phyloP scores from a whole-genome alignment of 176 grass and related monocot species.

The Cymbopogon citratus region DNA sequence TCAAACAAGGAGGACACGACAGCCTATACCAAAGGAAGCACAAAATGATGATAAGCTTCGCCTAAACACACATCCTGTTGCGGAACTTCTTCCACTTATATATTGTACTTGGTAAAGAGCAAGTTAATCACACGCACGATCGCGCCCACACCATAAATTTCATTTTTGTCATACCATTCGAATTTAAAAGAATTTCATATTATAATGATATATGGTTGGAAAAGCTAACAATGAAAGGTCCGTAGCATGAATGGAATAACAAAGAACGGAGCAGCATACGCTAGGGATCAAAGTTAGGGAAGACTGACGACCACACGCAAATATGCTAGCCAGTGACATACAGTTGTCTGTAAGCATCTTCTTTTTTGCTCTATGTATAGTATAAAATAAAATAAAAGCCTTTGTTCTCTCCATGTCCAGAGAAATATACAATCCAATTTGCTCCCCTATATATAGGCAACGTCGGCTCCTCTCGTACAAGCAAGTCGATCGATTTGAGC shows the following conservation, averaged over 20 bases:
- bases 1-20: no score
- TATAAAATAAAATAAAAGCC: neutral
- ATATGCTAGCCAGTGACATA: neutral
- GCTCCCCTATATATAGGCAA: constrained; percentile 21
- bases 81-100: no score
- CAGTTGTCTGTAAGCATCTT: constrained; percentile 22
- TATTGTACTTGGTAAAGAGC: no score
- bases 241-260: neutral
- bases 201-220: neutral
- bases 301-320: neutral
- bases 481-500: neutral
- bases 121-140: no score
- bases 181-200: neutral
- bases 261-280: constrained; percentile 1
- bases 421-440: neutral
- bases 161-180: neutral
- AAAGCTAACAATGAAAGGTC: neutral
- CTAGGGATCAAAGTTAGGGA: neutral
- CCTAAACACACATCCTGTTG: no score
- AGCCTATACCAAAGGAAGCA: no score
- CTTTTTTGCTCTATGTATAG: neutral
- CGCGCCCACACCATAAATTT: no score
- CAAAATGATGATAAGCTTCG: no score
- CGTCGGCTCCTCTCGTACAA: neutral
- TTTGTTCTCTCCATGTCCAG: neutral